Conservation (phyloP, 176 grass and related monocot genomes). For the Areca catechu region DNA sequence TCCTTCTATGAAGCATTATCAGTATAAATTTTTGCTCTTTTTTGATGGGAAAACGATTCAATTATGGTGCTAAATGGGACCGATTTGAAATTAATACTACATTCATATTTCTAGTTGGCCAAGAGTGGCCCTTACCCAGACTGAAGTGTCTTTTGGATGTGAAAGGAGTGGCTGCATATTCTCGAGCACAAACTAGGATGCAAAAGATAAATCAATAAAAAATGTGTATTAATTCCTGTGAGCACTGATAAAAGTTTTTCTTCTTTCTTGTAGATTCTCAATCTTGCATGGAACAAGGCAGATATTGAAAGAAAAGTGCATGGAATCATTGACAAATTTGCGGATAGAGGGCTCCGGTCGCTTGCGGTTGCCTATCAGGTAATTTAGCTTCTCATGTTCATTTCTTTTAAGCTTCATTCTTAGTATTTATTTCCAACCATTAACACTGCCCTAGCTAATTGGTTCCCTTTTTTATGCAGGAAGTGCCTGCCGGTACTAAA, state of each 20-base stretch:
- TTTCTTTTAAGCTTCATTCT: not conserved
- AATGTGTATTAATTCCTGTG: no score
- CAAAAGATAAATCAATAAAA: no score
- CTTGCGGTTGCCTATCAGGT: conserved; percentile 60
- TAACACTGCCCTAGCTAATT: not conserved
- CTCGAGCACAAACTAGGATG: no score
- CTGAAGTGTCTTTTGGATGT: no score
- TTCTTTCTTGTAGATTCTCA: conserved; percentile 40
- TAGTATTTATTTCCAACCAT: not conserved
- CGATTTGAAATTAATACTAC: no score
- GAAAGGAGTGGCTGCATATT: no score
- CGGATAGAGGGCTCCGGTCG: conserved; percentile 39
- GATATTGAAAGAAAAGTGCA: conserved; percentile 50
- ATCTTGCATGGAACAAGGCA: conserved; percentile 40
- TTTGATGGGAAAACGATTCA: no score
- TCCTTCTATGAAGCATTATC: no score
- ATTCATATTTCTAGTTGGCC: no score
- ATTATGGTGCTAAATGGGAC: no score
- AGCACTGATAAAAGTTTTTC: not conserved
- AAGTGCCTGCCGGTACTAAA: conserved; percentile 52
- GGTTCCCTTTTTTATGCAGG: conserved; percentile 28
- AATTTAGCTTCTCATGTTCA: conserved; percentile 7
- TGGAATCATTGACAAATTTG: conserved; percentile 40
- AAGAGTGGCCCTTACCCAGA: no score
- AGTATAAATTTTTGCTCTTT: no score